Evolutionary conservation across 495 filamentous ascomycete genomes (phyloP), one percentile per base, ranked within the genome.

Genomic region (Neurospora pannonica): DNA sequence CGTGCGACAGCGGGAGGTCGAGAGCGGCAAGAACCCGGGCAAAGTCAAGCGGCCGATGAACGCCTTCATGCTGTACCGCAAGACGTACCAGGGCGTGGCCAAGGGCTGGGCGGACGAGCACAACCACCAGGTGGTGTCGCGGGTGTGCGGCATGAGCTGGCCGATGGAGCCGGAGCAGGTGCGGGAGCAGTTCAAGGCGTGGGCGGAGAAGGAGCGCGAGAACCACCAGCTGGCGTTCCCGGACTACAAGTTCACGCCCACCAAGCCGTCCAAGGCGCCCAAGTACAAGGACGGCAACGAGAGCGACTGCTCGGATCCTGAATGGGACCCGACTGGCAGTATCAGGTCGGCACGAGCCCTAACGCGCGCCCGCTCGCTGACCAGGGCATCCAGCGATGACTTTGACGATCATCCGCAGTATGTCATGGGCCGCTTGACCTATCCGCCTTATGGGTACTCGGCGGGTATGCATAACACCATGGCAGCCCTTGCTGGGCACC

Each of bases 51-150:
- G 96, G 40, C 96, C 96, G 1, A 98, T 98, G 92, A 99, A 99
- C 79, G 95, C 94, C 2, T 99, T 98, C 86, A 98, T 99, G 93
- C 87, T 99, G 36, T 99, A 99, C 81, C 92, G 97, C 10, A 97
- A 95, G 70, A 94, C 95, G 6, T 98, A 92, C 78, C 92, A 95
- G 34, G 93, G 95, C 48, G 88, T 94, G 6, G 92, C 92, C 72
- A 98, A 98, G 81, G 82, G 88, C 48, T 94, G 90, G 88, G 92
- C 93, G 75, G 84, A 88, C 10, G 92, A 97, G 78, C 95, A 94
- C 82, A 98, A 98, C 83, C 95, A 98, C 78, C 96, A 99, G 79
- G 87, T 97, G 24, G 93, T 99, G 73, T 98, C 96, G 3, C 89
- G 89, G 28, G 88, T 94, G 28, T 92, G 92, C 69, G 96, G 96